phyloP scores from a whole-genome alignment of 306 rosid genomes.

The Glycine tomentella region DNA sequence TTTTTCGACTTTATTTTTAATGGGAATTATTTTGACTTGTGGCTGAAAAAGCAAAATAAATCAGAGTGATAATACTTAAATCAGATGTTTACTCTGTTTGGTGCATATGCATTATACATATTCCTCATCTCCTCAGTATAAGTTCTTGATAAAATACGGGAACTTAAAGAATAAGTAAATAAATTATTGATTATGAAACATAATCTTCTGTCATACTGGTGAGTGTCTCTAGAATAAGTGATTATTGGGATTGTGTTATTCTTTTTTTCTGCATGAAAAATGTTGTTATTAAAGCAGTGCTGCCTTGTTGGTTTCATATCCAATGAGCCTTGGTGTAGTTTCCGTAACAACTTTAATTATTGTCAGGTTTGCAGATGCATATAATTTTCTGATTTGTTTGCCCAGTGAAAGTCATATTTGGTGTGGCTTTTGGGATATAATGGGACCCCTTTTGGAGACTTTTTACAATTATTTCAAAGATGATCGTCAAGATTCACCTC shows the following conservation, averaged over 20 bases:
- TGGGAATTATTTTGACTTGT: conserved; percentile 8
- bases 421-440: conserved; percentile 90
- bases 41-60: conserved; percentile 21
- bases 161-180: background rate
- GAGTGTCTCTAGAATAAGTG: conserved; percentile 21
- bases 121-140: conserved; percentile 10
- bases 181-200: background rate
- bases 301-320: conserved; percentile 22
- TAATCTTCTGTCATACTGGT: conserved; percentile 1
- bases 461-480: conserved; percentile 90
- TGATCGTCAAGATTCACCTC: conserved; percentile 78
- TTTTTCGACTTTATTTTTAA: background rate
- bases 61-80: background rate
- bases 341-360: conserved; percentile 34
- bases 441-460: conserved; percentile 95
- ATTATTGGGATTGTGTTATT: conserved; percentile 22
- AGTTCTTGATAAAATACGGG: background rate
- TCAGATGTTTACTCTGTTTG: background rate
- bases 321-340: conserved; percentile 13
- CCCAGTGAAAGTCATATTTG: conserved; percentile 81
- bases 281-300: background rate
- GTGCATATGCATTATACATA: background rate
- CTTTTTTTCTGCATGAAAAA: conserved; percentile 1
- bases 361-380: conserved; percentile 91
- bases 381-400: conserved; percentile 68